These are phyloP conservation scores for Cladosporium cucumerinum DNA, from an alignment of 2,329 filamentous ascomycete genomes.

Conservation along the genomic window DNA sequence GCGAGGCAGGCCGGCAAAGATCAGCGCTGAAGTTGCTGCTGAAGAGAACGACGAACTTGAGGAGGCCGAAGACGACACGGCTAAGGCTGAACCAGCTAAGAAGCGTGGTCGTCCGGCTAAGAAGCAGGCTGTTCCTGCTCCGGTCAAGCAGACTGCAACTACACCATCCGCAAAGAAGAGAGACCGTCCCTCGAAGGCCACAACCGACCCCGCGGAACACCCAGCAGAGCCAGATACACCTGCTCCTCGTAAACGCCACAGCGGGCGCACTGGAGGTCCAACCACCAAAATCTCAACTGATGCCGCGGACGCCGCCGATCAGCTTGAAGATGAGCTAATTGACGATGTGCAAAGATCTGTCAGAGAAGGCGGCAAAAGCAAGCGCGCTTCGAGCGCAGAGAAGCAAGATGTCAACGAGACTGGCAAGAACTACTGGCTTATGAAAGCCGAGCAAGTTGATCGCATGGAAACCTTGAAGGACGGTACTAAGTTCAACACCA, in stretches of 20 bases:
- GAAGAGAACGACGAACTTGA: not conserved
- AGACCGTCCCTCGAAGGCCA: slow-evolving; percentile 24
- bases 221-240: slow-evolving; percentile 10
- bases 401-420: not conserved
- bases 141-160: slow-evolving; percentile 15
- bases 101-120: slow-evolving; percentile 29
- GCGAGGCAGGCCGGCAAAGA: slow-evolving; percentile 18
- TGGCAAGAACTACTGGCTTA: slow-evolving; percentile 43
- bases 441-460: slow-evolving; percentile 70
- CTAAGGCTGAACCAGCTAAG: slow-evolving; percentile 19
- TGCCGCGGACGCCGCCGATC: slow-evolving; percentile 29
- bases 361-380: slow-evolving; percentile 13
- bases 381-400: not conserved
- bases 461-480: slow-evolving; percentile 64
- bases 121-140: slow-evolving; percentile 9
- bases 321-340: slow-evolving; percentile 30
- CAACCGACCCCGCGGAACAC: slow-evolving; percentile 9
- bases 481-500: slow-evolving; percentile 81
- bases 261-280: slow-evolving; percentile 14
- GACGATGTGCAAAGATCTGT: slow-evolving; percentile 22
- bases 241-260: slow-evolving; percentile 13
- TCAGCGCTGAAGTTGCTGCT: slow-evolving; percentile 2
- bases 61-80: slow-evolving; percentile 15
- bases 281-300: slow-evolving; percentile 31
- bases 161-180: slow-evolving; percentile 25